Percentiles rank a stretch among this genome's conserved stretches.
These are phyloP conservation scores for Rhipidocladum racemiflorum DNA, from an alignment of 176 grass and related monocot species.

Conservation along the genomic window DNA sequence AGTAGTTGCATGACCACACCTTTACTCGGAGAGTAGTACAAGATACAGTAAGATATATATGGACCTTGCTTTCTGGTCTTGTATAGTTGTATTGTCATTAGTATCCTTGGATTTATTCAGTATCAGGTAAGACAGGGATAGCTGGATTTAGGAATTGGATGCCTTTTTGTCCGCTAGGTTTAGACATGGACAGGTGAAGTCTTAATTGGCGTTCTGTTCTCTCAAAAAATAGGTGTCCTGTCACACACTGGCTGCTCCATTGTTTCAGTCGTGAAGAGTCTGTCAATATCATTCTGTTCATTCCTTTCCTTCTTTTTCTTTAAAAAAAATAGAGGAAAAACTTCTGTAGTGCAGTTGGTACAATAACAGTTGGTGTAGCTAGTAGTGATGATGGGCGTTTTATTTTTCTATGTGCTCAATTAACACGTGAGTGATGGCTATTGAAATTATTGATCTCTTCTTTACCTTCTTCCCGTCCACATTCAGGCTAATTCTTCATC, in stretches of 20 bases:
- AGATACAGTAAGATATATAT: not conserved
- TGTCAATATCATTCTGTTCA: slow-evolving; percentile 10
- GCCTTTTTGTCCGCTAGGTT: slow-evolving; percentile 6
- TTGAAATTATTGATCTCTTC: not conserved
- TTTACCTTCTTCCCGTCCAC: slow-evolving; percentile 11
- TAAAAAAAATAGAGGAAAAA: not conserved
- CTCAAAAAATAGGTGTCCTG: slow-evolving; percentile 18
- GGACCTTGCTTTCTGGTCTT: not conserved
- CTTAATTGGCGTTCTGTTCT: not conserved
- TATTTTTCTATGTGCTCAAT: slow-evolving; percentile 22
- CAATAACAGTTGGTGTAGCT: too few species aligned
- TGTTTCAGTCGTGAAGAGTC: not conserved
- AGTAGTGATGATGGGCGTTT: not conserved
- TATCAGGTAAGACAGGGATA: slow-evolving; percentile 17
- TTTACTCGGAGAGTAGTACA: not conserved
- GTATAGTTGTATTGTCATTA: not conserved
- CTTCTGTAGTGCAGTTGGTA: not conserved
- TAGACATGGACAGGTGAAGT: slow-evolving; percentile 26
- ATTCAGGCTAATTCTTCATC: slow-evolving; percentile 22
- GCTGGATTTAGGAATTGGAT: not conserved
- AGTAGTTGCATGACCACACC: not conserved
- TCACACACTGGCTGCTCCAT: slow-evolving; percentile 17
- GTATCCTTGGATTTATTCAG: slow-evolving; percentile 13
- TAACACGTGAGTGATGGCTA: not conserved
- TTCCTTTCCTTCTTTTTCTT: not conserved